phyloP scores from a whole-genome alignment of 1,139 yeast genomes.

The Candida glucosophila region DNA sequence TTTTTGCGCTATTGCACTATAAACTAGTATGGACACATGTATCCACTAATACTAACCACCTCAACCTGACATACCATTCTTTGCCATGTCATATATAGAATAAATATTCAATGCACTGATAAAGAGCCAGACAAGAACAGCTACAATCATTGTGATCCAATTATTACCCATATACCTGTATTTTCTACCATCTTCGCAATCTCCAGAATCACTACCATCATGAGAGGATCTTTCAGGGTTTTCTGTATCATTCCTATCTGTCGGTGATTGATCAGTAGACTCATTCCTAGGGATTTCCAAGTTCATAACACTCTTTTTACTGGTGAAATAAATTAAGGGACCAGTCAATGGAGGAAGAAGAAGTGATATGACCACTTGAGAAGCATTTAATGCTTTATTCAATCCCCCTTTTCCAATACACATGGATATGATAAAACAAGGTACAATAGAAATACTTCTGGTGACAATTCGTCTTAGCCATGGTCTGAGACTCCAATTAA shows the following conservation, averaged over 20 bases:
- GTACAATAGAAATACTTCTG: slow-evolving; percentile 61
- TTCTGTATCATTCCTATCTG: slow-evolving; percentile 7
- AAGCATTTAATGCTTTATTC: slow-evolving; percentile 56
- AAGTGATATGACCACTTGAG: slow-evolving; percentile 69
- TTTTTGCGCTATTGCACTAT: too few species aligned
- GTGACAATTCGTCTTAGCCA: slow-evolving; percentile 72
- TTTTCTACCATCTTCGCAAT: slow-evolving; percentile 8
- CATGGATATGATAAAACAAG: slow-evolving; percentile 57
- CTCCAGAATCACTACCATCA: slow-evolving; percentile 6
- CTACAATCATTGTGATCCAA: slow-evolving; percentile 45
- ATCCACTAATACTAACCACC: too few species aligned
- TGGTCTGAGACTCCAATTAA: slow-evolving; percentile 66
- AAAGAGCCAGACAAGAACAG: slow-evolving; percentile 53
- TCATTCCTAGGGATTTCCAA: too few species aligned
- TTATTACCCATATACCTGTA: slow-evolving; percentile 49
- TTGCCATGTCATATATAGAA: slow-evolving; percentile 57
- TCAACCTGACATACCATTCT: slow-evolving; percentile 39
- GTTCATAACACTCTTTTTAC: slow-evolving; percentile 53
- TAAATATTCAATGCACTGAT: slow-evolving; percentile 59
- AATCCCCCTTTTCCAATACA: slow-evolving; percentile 61
- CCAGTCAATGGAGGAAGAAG: slow-evolving; percentile 69
- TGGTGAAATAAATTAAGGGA: slow-evolving; percentile 70
- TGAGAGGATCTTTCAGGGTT: slow-evolving; percentile 3
- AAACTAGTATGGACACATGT: too few species aligned
- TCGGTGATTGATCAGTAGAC: slow-evolving; percentile 21